phyloP scores from a whole-genome alignment of 306 rosid genomes.

The Mimosa pudica region DNA sequence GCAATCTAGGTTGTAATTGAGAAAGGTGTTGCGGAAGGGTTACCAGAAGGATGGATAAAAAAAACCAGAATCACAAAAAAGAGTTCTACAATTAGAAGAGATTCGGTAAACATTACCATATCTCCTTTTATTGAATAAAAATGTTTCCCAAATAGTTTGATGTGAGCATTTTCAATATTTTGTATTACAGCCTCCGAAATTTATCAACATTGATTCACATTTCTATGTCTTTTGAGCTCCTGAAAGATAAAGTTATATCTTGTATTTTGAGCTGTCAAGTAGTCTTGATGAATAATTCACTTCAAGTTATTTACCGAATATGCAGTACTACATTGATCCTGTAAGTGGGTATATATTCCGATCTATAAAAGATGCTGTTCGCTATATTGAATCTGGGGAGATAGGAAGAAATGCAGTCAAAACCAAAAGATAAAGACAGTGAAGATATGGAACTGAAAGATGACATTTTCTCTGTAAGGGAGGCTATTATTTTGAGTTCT shows the following conservation, averaged over 20 bases:
- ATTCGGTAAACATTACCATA: constrained; percentile 49
- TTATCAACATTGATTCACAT: background rate
- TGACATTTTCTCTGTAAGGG: constrained; percentile 45
- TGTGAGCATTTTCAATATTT: background rate
- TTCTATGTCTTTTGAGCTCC: constrained; percentile 2
- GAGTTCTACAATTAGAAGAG: constrained; percentile 49
- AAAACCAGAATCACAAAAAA: constrained; percentile 52
- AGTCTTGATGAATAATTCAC: constrained; percentile 12
- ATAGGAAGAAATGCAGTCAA: constrained; percentile 43
- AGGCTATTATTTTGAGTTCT: constrained; percentile 23
- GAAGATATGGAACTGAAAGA: constrained; percentile 35
- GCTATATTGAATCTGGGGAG: constrained; percentile 55
- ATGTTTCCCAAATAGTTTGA: background rate
- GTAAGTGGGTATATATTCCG: constrained; percentile 55
- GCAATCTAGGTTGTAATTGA: constrained; percentile 68
- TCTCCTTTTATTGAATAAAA: constrained; percentile 26
- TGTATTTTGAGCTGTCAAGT: constrained; percentile 15
- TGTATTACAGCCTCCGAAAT: background rate
- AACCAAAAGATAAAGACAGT: constrained; percentile 35
- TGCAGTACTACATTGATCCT: constrained; percentile 75
- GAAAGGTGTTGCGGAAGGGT: constrained; percentile 55
- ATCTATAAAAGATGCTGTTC: constrained; percentile 55
- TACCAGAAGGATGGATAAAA: constrained; percentile 70
- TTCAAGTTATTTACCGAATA: constrained; percentile 21
- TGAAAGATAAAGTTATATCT: constrained; percentile 4